Percentiles rank a stretch among this genome's conserved stretches.
These are phyloP conservation scores for Lepidium aucheri DNA, from an alignment of 345 rosid species.

Conservation along the genomic window DNA sequence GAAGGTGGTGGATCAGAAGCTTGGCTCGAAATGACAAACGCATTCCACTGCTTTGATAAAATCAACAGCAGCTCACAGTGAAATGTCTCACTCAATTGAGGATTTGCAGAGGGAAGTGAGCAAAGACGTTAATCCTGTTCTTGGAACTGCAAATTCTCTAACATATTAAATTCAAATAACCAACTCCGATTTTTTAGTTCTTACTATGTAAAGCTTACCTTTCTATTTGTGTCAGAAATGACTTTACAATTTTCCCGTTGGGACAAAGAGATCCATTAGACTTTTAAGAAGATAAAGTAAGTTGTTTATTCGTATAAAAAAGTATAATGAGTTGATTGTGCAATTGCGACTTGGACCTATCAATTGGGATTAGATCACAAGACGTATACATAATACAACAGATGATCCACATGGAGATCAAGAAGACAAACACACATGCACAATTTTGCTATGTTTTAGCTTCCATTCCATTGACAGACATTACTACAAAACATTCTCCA, in stretches of 20 bases:
- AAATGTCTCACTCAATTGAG: background rate
- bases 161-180: background rate
- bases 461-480: conserved; percentile 3
- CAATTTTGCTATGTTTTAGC: background rate
- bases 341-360: background rate
- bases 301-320: background rate
- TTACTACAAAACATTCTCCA: conserved; percentile 25
- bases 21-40: conserved; percentile 49
- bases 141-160: too few species aligned
- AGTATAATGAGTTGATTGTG: background rate
- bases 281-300: background rate
- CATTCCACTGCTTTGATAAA: background rate
- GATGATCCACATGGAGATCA: background rate
- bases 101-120: background rate
- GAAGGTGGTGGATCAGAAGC: conserved; percentile 76
- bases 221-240: background rate
- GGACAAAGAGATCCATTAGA: background rate
- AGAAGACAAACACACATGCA: conserved; percentile 1
- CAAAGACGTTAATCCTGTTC: too few species aligned
- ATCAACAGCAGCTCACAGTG: background rate
- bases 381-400: conserved; percentile 10
- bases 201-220: background rate
- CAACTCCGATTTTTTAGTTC: background rate
- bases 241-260: background rate
- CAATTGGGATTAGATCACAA: conserved; percentile 9